These are phyloP conservation scores for Populus deltoides DNA, from an alignment of 345 rosid species.

Conservation along the genomic window DNA sequence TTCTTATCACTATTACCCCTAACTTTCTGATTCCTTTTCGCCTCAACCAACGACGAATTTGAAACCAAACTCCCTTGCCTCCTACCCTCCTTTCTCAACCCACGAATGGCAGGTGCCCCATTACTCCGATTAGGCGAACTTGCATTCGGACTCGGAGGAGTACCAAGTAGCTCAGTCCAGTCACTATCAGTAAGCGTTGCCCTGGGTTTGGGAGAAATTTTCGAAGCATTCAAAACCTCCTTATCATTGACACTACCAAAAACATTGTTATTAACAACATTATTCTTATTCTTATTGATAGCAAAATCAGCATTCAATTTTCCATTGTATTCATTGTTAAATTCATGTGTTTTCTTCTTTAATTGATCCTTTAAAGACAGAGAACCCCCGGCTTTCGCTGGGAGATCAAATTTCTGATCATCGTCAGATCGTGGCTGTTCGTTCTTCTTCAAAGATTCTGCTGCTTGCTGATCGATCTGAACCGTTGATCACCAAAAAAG, in stretches of 20 bases:
- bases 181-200: conserved; percentile 67
- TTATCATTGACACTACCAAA: background rate
- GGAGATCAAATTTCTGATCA: conserved; percentile 41
- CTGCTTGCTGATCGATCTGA: conserved; percentile 96
- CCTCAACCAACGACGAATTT: conserved; percentile 36
- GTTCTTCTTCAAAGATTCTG: conserved; percentile 78
- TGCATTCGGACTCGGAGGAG: conserved; percentile 34
- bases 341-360: conserved; percentile 50
- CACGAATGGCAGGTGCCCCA: conserved; percentile 43
- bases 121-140: conserved; percentile 31
- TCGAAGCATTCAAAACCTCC: conserved; percentile 26
- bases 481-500: conserved; percentile 16
- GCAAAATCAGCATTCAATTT: conserved; percentile 47
- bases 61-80: conserved; percentile 41
- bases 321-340: conserved; percentile 33
- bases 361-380: conserved; percentile 84
- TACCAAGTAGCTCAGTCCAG: conserved; percentile 77
- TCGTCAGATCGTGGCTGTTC: conserved; percentile 58
- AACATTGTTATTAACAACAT: background rate
- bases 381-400: conserved; percentile 44
- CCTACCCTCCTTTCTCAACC: conserved; percentile 48
- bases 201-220: conserved; percentile 31
- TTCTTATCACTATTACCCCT: conserved; percentile 27
- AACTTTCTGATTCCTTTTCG: conserved; percentile 45
- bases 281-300: conserved; percentile 11